Conservation (phyloP, 306 rosid species). For the Carpinus fangiana region DNA sequence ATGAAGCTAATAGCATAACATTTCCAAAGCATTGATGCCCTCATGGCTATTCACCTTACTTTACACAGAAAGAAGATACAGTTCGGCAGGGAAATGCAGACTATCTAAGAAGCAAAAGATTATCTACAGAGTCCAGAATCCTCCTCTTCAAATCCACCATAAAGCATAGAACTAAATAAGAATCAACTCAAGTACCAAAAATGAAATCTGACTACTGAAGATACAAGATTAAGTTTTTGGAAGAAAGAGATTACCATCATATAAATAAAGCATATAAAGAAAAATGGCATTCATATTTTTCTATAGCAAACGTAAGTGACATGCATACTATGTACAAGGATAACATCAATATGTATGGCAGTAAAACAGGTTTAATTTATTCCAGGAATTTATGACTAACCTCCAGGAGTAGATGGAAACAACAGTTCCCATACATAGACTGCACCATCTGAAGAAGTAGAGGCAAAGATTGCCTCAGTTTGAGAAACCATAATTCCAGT, state of each 20-base stretch:
- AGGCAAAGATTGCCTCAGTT: slow-evolving; percentile 71
- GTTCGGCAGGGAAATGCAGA: not conserved
- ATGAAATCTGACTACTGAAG: too few relatives aligned
- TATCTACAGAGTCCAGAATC: not conserved
- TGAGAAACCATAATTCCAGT: slow-evolving; percentile 76
- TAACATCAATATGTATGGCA: slow-evolving; percentile 1
- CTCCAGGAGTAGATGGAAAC: slow-evolving; percentile 53
- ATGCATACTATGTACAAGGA: not conserved
- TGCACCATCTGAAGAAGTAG: slow-evolving; percentile 82
- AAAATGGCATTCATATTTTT: not conserved
- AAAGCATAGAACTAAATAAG: not conserved
- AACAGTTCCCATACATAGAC: slow-evolving; percentile 66
- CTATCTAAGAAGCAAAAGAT: not conserved
- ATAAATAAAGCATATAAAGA: not conserved
- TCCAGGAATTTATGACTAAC: slow-evolving; percentile 38
- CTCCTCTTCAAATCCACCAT: not conserved
- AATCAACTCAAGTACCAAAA: not conserved
- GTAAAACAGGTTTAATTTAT: slow-evolving; percentile 1
- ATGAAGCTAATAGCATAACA: not conserved
- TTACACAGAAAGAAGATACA: not conserved
- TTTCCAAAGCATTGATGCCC: not conserved
- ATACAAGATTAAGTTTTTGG: not conserved
- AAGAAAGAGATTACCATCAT: not conserved
- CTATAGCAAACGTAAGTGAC: not conserved
- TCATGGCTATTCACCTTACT: not conserved